phyloP scores from a whole-genome alignment of 371 early-diverging fungal species.

The Apophysomyces sp. region DNA sequence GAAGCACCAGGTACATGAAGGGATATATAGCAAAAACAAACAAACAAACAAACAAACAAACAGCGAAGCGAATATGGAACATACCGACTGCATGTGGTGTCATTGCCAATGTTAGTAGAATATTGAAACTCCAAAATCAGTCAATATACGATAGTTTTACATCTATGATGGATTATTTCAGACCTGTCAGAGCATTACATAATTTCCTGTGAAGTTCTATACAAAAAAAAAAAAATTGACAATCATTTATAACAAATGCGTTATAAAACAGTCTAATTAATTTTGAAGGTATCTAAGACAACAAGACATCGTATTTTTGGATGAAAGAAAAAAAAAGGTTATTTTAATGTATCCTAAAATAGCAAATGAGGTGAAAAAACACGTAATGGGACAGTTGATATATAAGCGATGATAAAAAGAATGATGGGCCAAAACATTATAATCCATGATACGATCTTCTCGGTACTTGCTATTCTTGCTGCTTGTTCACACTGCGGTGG shows the following conservation, averaged over 20 bases:
- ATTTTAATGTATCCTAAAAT: not conserved
- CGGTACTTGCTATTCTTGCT: not conserved
- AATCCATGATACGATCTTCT: not conserved
- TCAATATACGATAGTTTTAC: too few relatives aligned
- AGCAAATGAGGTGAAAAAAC: not conserved
- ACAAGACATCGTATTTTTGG: not conserved
- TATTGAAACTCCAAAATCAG: too few relatives aligned
- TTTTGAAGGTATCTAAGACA: not conserved
- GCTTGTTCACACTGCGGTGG: not conserved
- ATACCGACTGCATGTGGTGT: too few relatives aligned
- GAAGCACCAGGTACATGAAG: too few relatives aligned
- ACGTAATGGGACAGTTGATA: not conserved
- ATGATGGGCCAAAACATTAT: not conserved
- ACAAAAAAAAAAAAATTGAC: too few relatives aligned
- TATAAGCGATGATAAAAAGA: not conserved
- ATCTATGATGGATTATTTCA: too few relatives aligned
- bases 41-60: too few relatives aligned
- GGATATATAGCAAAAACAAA: too few relatives aligned
- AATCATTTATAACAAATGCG: not conserved
- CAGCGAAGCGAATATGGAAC: too few relatives aligned
- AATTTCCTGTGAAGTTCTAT: too few relatives aligned
- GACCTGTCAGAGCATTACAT: too few relatives aligned
- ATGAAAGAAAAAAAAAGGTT: not conserved
- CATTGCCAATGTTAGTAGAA: too few relatives aligned
- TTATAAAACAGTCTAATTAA: not conserved